phyloP scores from a whole-genome alignment of 75 land plant genomes.

The Pinus albicaulis region DNA sequence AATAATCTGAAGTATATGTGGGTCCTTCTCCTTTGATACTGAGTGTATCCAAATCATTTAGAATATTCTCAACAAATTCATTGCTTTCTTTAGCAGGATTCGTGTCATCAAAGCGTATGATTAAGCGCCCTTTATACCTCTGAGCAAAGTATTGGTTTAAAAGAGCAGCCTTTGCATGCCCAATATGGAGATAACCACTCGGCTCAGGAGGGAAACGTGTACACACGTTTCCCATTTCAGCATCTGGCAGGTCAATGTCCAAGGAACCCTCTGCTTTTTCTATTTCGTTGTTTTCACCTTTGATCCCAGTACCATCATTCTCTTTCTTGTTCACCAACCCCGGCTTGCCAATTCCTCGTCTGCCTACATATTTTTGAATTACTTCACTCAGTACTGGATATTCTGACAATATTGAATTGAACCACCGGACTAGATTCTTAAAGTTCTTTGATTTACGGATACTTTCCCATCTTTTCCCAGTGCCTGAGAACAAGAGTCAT shows the following conservation, averaged over 20 bases:
- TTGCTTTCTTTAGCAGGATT: constrained; percentile 35
- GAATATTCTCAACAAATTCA: constrained; percentile 37
- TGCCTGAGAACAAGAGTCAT: constrained; percentile 19
- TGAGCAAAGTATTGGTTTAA: constrained; percentile 85
- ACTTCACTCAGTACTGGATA: constrained; percentile 45
- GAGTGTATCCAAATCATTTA: constrained; percentile 68
- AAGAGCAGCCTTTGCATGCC: constrained; percentile 92
- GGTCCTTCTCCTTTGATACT: constrained; percentile 66
- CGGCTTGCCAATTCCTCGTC: constrained; percentile 51
- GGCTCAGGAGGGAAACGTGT: constrained; percentile 96
- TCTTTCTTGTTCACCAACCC: constrained; percentile 20
- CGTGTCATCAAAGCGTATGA: constrained; percentile 43
- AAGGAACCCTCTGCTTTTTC: constrained; percentile 38
- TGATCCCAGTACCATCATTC: constrained; percentile 44
- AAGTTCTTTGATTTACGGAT: constrained; percentile 78
- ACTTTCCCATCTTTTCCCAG: constrained; percentile 92
- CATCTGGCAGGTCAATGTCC: constrained; percentile 89
- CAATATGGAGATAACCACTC: constrained; percentile 94
- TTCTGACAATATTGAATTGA: constrained; percentile 51
- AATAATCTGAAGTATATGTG: constrained; percentile 95
- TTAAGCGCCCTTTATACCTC: constrained; percentile 66
- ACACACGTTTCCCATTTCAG: constrained; percentile 81
- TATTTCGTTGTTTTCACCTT: constrained; percentile 8
- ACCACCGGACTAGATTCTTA: constrained; percentile 80
- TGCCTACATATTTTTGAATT: constrained; percentile 42